These are phyloP conservation scores for Malassezia sp. DNA, from an alignment of 1,284 basidiomycete species.

Conservation along the genomic window DNA sequence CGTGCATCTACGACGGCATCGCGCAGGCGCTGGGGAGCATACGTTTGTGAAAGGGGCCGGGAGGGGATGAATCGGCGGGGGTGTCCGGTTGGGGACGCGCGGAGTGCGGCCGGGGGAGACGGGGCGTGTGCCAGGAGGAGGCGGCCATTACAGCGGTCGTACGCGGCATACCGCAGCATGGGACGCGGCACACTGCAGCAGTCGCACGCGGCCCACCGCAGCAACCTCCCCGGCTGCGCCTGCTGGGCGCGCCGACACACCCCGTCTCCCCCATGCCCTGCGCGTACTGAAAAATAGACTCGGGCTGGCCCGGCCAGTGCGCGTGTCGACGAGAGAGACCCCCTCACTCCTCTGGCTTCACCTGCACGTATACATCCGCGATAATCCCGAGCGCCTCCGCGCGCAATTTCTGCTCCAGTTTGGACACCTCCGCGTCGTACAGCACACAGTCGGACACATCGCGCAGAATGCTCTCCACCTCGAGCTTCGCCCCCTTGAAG, in stretches of 20 bases:
- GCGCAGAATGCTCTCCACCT: constrained; percentile 82
- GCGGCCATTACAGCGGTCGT: too few relatives aligned
- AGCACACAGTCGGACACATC: constrained; percentile 85
- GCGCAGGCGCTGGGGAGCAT: constrained; percentile 48
- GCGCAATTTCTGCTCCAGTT: constrained; percentile 39
- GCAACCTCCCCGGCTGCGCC: background rate
- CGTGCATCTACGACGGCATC: constrained; percentile 75
- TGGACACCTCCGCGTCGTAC: constrained; percentile 46
- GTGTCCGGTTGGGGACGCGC: too few relatives aligned
- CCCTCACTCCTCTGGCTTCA: constrained; percentile 5
- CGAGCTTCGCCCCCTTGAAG: constrained; percentile 69
- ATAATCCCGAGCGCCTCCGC: constrained; percentile 34
- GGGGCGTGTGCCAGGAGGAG: too few relatives aligned
- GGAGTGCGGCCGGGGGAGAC: too few relatives aligned
- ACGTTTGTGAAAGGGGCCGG: constrained; percentile 16
- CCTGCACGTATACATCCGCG: constrained; percentile 15
- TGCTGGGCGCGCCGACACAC: background rate
- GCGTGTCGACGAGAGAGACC: too few relatives aligned
- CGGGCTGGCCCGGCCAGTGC: too few relatives aligned
- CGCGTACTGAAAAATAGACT: too few relatives aligned
- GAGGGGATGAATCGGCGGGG: too few relatives aligned
- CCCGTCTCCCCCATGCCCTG: background rate
- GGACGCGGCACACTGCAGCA: too few relatives aligned
- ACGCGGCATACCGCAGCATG: too few relatives aligned
- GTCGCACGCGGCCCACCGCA: too few relatives aligned